A percentile compares a stretch with the other conserved stretches of the same genome.
Evolutionary conservation across 306 rosid genomes (phyloP).

Genomic region (Vigna unguiculata): DNA sequence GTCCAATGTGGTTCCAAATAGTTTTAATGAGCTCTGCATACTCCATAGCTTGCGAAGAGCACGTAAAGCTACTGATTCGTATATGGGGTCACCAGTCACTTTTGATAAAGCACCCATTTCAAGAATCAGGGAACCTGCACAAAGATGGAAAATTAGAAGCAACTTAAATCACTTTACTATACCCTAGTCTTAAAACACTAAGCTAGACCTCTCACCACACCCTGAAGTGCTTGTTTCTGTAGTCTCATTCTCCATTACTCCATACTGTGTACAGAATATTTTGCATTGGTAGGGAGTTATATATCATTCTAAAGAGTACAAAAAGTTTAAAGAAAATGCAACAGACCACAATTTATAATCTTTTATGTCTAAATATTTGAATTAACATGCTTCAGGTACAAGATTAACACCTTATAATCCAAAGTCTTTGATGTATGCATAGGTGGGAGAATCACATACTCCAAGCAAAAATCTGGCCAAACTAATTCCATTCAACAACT

Average conservation of each 20-base stretch:
- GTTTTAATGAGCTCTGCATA: conserved; percentile 87
- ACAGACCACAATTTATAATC: conserved; percentile 50
- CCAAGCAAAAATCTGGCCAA: not conserved
- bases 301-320: conserved; percentile 63
- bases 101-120: conserved; percentile 98
- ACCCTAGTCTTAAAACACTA: conserved; percentile 53
- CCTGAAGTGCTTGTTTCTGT: conserved; percentile 99
- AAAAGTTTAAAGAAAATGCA: conserved; percentile 52
- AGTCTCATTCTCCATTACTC: conserved; percentile 97
- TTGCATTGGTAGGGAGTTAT: conserved; percentile 80
- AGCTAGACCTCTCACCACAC: conserved; percentile 91
- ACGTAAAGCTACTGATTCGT: conserved; percentile 84
- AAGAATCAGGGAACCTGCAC: conserved; percentile 92
- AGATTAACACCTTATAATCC: conserved; percentile 26
- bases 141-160: conserved; percentile 45
- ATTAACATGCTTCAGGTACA: conserved; percentile 41
- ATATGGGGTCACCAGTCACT: conserved; percentile 85
- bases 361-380: conserved; percentile 47
- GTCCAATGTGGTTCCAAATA: conserved; percentile 93
- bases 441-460: not conserved
- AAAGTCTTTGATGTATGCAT: not conserved
- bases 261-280: conserved; percentile 92
- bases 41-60: conserved; percentile 93
- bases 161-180: conserved; percentile 42
- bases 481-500: not conserved